Base-by-base conservation (phyloP, 768 basidiomycete genomes). In the Boletus pseudopeckii region DNA sequence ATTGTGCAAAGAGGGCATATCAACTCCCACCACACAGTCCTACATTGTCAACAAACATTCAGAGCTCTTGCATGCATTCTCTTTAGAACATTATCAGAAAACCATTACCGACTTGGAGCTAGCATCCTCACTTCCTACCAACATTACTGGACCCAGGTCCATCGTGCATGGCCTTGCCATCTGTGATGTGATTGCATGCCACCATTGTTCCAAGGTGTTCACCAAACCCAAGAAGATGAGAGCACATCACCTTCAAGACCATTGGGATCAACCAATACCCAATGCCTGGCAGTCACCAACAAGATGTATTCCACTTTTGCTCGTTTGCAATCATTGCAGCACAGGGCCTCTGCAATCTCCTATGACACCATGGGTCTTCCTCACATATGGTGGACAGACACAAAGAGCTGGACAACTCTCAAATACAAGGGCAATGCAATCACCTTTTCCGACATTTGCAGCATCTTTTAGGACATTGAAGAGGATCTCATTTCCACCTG, bases 1-100 rank as follows among this genome's bases (percentile, higher is more conserved):
- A 17, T 6, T 38, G 0, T 48, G 47, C 11, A 13, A 28, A 5
- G 47, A 48, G 10, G 47, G 6, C 2, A 8, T 48, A 5, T 4
- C 7, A 2, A 18, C 26, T 4, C 5, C 48, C 0, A 9, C 2
- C 1, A 7, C 8, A 13, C 6, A 8, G 4, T 4, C 5, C 2
- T 37, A 48, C 8, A 14, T 48, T 5, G 0, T 10, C 10, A 48
- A 38, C 26, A 30, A 48, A 7, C 37, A 48, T 48, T 4, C 37
- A 13, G 37, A 48, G 5, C 24, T 39, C 0, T 2, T 18, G 4
- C 1, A 1, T 4, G 13, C 5, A 1, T 38, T 26, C 3, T 7
- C 15, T 13, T 1, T 2, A 4, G 15, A 14, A 1, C 5, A 2
- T 1, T 28, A 39, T 8, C 9, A 48, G 13, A 7, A 3, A 0